These are phyloP conservation scores for Cornus florida DNA, from an alignment of 148 eudicot genomes.

Conservation along the genomic window DNA sequence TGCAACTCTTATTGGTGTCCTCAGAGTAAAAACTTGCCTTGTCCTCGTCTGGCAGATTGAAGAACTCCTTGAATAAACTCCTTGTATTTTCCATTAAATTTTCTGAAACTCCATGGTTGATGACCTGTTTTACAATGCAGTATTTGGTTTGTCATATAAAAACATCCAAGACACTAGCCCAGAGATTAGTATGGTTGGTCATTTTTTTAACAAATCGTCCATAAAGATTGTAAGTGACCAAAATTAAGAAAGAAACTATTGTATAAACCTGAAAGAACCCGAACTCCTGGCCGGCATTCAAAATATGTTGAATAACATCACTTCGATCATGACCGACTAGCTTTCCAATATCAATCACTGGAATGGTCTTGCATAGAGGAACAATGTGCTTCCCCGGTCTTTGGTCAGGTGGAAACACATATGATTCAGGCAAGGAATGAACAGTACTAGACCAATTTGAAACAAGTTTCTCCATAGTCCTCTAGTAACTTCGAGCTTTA, in stretches of 20 bases:
- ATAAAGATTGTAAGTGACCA: neutral
- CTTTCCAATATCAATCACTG: conserved; percentile 34
- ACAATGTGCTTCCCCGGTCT: conserved; percentile 28
- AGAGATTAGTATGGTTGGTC: no score
- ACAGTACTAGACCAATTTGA: conserved; percentile 31
- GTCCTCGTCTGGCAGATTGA: conserved; percentile 38
- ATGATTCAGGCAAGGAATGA: conserved; percentile 31
- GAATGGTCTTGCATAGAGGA: conserved; percentile 21
- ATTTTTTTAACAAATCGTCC: neutral
- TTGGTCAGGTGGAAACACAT: conserved; percentile 34
- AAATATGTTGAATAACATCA: conserved; percentile 20
- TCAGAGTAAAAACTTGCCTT: conserved; percentile 27
- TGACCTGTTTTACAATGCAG: conserved; percentile 28
- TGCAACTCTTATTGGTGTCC: conserved; percentile 9
- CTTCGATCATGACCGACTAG: conserved; percentile 12
- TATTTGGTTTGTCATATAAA: no score
- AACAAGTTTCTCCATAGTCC: conserved; percentile 34
- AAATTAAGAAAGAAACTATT: neutral
- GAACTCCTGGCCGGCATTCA: conserved; percentile 29
- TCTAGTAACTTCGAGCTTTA: neutral
- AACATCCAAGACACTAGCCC: neutral
- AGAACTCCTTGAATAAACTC: conserved; percentile 41
- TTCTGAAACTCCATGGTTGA: conserved; percentile 51
- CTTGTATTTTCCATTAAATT: conserved; percentile 39
- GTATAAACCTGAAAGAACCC: conserved; percentile 48